Evolutionary conservation across 331 rosid species (phyloP).

Genomic region (Malus hybrid): DNA sequence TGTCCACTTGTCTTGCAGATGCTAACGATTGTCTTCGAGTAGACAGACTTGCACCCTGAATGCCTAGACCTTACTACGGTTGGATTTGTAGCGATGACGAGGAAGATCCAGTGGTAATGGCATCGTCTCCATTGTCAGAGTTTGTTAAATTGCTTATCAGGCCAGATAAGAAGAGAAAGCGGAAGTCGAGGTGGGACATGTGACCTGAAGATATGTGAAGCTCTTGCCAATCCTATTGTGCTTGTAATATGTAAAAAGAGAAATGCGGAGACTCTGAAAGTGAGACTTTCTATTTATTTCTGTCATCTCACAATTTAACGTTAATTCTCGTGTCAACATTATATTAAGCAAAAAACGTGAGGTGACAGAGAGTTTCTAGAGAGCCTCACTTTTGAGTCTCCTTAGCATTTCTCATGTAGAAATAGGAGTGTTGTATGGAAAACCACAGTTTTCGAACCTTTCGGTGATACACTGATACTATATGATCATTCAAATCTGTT

Average conservation of each 20-base stretch:
- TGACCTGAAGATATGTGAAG: constrained; percentile 27
- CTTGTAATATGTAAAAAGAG: not conserved
- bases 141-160: constrained; percentile 12
- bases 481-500: not conserved
- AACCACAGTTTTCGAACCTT: not conserved
- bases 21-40: not conserved
- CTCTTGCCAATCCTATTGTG: not conserved
- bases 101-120: constrained; percentile 18
- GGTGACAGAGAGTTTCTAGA: too few species aligned
- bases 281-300: not conserved
- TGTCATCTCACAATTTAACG: too few species aligned
- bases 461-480: not conserved
- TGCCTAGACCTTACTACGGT: constrained; percentile 41
- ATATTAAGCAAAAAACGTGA: too few species aligned
- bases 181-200: constrained; percentile 58
- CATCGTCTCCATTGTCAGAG: constrained; percentile 23
- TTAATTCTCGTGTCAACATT: too few species aligned
- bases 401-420: not conserved
- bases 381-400: too few species aligned
- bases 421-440: not conserved
- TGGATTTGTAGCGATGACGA: constrained; percentile 29
- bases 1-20: constrained; percentile 11
- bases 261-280: too few species aligned
- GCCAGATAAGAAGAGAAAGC: constrained; percentile 10
- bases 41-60: not conserved